Evolutionary conservation across 306 rosid species (phyloP).

Genomic region (Ammopiptanthus mongolicus): DNA sequence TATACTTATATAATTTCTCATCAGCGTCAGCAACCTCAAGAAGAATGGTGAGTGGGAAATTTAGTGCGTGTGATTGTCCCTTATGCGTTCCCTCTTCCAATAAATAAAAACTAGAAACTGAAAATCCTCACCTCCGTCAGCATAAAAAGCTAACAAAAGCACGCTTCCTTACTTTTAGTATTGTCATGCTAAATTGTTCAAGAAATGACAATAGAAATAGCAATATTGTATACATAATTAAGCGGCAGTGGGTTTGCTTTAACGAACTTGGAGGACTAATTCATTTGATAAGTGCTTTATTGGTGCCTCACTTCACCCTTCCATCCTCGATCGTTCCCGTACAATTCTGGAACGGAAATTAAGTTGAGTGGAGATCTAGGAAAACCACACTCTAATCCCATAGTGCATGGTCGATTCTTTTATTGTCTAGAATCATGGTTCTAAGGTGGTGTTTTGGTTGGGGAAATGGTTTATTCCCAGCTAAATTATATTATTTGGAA

Average conservation of each 20-base stretch:
- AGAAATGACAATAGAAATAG: background rate
- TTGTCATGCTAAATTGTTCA: background rate
- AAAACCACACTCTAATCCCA: slow-evolving; percentile 34
- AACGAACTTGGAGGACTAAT: slow-evolving; percentile 18
- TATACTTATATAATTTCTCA: background rate
- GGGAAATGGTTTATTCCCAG: too few relatives aligned
- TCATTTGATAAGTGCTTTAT: slow-evolving; percentile 22
- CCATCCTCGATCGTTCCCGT: slow-evolving; percentile 23
- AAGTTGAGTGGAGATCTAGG: slow-evolving; percentile 47
- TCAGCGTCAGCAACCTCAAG: background rate
- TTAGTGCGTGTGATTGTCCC: background rate
- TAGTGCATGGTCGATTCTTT: slow-evolving; percentile 18
- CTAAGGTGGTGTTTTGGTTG: too few relatives aligned
- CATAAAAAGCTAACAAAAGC: background rate
- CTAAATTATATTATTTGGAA: too few relatives aligned
- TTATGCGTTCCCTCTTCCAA: background rate
- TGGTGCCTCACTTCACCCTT: slow-evolving; percentile 28
- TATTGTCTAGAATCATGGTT: background rate
- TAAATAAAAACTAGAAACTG: background rate
- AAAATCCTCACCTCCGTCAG: background rate
- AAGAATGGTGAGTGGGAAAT: too few relatives aligned
- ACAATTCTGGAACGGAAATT: background rate
- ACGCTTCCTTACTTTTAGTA: background rate
- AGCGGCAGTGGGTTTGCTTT: background rate
- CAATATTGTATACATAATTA: too few relatives aligned